Evolutionary conservation across 1,284 basidiomycete genomes (phyloP).

Genomic region (Ganoderma leucocontextum): DNA sequence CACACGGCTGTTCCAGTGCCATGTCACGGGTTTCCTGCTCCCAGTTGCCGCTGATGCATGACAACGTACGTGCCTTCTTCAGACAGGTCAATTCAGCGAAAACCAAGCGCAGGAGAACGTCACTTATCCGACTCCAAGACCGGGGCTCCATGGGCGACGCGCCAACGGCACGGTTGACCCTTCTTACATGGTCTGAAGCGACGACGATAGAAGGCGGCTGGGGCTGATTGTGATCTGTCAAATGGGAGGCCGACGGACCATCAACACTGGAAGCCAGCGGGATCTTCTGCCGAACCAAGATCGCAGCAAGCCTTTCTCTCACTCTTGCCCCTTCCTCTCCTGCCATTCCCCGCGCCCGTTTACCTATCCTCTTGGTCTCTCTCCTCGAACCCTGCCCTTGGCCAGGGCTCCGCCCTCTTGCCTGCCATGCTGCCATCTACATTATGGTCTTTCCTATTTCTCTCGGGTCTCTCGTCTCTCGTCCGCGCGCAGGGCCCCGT

Average conservation of each 20-base stretch:
- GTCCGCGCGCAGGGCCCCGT: constrained; percentile 16
- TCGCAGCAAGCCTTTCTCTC: constrained; percentile 1
- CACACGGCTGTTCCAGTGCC: constrained; percentile 12
- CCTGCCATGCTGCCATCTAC: constrained; percentile 14
- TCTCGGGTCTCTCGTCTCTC: constrained; percentile 17
- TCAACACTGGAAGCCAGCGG: background rate
- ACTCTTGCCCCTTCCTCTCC: background rate
- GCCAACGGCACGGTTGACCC: background rate
- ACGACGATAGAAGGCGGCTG: background rate
- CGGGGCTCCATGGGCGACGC: no score
- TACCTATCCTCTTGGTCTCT: constrained; percentile 9
- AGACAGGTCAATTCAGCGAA: background rate
- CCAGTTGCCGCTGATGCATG: background rate
- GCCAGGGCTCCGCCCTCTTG: constrained; percentile 7
- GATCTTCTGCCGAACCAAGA: background rate
- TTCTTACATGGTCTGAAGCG: background rate
- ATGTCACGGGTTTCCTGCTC: background rate
- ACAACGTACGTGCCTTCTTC: background rate
- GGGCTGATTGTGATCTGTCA: background rate
- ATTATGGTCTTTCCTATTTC: constrained; percentile 20
- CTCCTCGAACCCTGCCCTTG: constrained; percentile 11
- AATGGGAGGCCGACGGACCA: background rate
- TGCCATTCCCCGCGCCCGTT: constrained; percentile 20
- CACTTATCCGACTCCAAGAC: background rate
- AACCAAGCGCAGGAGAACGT: background rate